Base-by-base conservation (phyloP, 2,329 filamentous ascomycete species). In the Triangularia setosa region DNA sequence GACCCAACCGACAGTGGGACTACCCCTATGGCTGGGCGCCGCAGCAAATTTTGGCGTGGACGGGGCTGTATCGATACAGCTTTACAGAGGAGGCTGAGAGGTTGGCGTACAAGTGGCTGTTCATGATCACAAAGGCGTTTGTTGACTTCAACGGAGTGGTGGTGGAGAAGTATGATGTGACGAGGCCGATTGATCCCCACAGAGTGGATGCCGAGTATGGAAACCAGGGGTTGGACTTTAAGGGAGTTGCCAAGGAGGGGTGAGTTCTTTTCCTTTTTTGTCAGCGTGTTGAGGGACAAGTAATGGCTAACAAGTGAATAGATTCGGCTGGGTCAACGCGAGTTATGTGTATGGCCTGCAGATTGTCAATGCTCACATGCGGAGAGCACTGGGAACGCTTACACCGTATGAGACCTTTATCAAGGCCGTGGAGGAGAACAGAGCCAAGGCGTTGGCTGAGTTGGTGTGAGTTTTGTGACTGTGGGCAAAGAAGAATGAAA, bases 131-230 rank as follows among this genome's bases (percentile, higher is more conserved):
- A 64, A 97, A 96, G 79, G 93, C 95, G 0, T 98, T 98, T 79
- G 93, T 97, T 66, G 94, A 99, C 76, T 98, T 94, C 82, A 98
- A 98, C 74, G 95, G 95, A 44, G 93, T 97, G 8, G 94, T 99
- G 1, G 95, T 98, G 5, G 95, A 99, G 79, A 99, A 99, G 80
- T 99, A 99, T 80, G 92, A 99, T 77, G 95, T 99, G 65, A 98
- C 94, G 21, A 83, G 92, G 63, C 89, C 90, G 4, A 87, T 93
- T 63, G 93, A 97, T 73, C 93, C 95, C 40, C 95, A 98, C 78
- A 89, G 91, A 67, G 95, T 98, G 12, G 92, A 96, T 76, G 95
- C 94, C 64, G 95, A 99, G 79, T 99, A 99, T 74, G 95, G 95
- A 6, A 99, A 99, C 77, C 95, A 99, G 77, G 95, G 95, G 1